Percentiles rank a stretch among this genome's conserved stretches.
Evolutionary conservation across 495 filamentous ascomycete genomes (phyloP).

Genomic region (Xylaria telfairii): DNA sequence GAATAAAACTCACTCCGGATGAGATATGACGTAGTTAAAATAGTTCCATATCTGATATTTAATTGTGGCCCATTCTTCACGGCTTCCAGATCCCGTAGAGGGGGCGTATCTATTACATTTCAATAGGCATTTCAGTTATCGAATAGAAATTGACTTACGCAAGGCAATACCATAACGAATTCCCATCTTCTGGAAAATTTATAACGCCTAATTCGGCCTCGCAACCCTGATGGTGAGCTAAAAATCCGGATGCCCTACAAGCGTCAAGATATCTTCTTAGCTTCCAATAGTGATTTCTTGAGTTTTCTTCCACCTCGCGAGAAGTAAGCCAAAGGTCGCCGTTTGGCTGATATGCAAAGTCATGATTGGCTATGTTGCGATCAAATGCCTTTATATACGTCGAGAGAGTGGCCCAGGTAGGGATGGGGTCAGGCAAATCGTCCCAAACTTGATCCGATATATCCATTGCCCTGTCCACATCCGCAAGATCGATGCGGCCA

Average conservation of each 20-base stretch:
- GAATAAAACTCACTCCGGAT: neutral
- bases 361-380: neutral
- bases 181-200: constrained; percentile 5
- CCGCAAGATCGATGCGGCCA: neutral
- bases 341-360: neutral
- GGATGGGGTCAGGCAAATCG: neutral
- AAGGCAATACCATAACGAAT: constrained; percentile 1
- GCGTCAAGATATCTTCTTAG: constrained; percentile 1
- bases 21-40: neutral
- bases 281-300: neutral
- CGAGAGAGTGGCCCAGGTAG: neutral
- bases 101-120: neutral
- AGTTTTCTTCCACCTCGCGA: neutral
- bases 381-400: neutral
- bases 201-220: neutral
- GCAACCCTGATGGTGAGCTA: neutral
- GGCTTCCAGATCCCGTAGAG: neutral
- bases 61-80: neutral
- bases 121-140: neutral
- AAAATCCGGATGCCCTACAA: neutral
- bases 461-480: neutral
- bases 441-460: neutral
- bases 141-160: neutral
- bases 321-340: neutral
- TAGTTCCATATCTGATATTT: constrained; percentile 7